A percentile compares a stretch with the other conserved stretches of the same genome.
Evolutionary conservation across 306 rosid species (phyloP).

Genomic region (Fragaria nilgerrensis): DNA sequence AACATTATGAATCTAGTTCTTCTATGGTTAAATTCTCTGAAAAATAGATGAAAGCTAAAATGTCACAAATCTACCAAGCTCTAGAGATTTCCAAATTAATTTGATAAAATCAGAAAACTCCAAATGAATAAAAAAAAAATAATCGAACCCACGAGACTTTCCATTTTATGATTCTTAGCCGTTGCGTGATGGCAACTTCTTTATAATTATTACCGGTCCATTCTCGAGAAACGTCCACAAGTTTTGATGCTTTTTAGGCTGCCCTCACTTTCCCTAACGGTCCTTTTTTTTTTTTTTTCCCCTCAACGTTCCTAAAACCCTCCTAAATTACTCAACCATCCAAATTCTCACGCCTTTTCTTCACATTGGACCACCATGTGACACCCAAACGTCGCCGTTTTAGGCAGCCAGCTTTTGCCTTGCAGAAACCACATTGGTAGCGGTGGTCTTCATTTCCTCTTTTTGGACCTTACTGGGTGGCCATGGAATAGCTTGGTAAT

Average conservation of each 20-base stretch:
- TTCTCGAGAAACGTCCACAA: conserved; percentile 6
- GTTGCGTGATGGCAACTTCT: not conserved
- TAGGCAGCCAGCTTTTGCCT: not conserved
- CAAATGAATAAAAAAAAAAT: not conserved
- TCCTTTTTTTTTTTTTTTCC: not conserved
- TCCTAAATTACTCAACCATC: not conserved
- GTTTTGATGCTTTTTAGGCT: conserved; percentile 14
- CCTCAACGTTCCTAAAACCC: not conserved
- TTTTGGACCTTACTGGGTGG: not conserved
- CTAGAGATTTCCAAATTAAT: not conserved
- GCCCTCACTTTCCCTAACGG: conserved; percentile 2
- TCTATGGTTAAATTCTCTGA: too few species aligned
- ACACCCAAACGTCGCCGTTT: not conserved
- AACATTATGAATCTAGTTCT: too few species aligned
- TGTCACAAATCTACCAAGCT: not conserved
- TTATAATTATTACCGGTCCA: not conserved
- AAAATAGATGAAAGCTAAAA: too few species aligned
- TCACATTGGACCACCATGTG: not conserved
- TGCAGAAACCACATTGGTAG: not conserved
- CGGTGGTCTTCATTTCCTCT: not conserved
- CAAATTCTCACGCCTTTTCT: not conserved
- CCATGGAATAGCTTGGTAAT: not conserved
- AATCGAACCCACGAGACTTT: not conserved
- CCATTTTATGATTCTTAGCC: not conserved
- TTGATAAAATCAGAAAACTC: not conserved